These are phyloP conservation scores for Stemphylium lycopersici DNA, from an alignment of 2,329 filamentous ascomycete genomes.

Conservation along the genomic window DNA sequence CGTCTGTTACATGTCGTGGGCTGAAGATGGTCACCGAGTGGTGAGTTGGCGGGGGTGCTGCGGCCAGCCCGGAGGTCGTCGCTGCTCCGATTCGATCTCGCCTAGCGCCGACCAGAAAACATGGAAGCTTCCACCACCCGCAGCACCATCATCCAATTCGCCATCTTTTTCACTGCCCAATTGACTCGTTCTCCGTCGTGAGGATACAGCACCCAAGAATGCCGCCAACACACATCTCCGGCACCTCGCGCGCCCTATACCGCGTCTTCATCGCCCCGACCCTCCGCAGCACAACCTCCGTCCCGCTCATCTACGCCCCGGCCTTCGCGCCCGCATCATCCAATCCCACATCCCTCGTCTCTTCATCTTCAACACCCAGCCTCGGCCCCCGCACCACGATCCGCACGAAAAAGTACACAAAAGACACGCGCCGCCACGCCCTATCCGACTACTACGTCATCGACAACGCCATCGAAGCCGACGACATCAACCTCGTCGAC, in stretches of 20 bases:
- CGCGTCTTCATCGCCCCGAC: conserved; percentile 52
- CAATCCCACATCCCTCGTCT: conserved; percentile 4
- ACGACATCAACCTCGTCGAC: conserved; percentile 54
- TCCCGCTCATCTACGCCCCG: conserved; percentile 25
- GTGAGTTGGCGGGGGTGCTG: conserved; percentile 14
- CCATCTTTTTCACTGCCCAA: not conserved
- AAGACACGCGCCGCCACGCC: conserved; percentile 43
- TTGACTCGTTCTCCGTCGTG: too few relatives aligned
- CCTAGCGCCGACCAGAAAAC: conserved; percentile 9
- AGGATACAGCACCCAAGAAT: conserved; percentile 16
- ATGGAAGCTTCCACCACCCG: conserved; percentile 3
- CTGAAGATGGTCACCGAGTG: conserved; percentile 14
- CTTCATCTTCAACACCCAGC: conserved; percentile 2
- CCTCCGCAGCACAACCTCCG: conserved; percentile 26
- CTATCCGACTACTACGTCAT: conserved; percentile 50
- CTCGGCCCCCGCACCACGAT: conserved; percentile 20
- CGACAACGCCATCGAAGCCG: conserved; percentile 57
- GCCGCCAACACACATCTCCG: conserved; percentile 40
- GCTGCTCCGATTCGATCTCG: conserved; percentile 26
- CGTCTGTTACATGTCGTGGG: conserved; percentile 24
- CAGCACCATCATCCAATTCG: not conserved
- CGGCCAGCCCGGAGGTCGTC: conserved; percentile 21
- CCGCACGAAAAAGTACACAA: conserved; percentile 30
- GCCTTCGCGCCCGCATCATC: conserved; percentile 23
- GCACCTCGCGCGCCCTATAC: conserved; percentile 51